These are phyloP conservation scores for Tephrocybe rancida DNA, from an alignment of 768 basidiomycete genomes.

Conservation along the genomic window DNA sequence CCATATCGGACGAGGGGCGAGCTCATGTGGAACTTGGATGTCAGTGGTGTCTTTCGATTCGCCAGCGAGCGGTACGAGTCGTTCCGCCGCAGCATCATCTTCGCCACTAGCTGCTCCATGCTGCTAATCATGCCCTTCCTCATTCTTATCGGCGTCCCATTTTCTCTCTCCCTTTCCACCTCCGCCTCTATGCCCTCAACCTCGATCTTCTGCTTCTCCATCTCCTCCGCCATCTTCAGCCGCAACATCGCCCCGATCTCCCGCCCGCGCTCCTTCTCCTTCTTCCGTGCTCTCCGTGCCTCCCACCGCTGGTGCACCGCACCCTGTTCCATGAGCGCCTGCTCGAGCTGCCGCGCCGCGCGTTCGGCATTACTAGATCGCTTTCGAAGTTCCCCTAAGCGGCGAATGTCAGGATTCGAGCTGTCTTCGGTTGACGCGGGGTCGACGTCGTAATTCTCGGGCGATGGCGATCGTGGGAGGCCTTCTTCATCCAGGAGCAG, in stretches of 20 bases:
- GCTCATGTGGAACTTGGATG: slow-evolving; percentile 7
- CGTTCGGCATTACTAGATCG: slow-evolving; percentile 24
- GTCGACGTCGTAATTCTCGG: slow-evolving; percentile 41
- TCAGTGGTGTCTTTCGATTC: slow-evolving; percentile 17
- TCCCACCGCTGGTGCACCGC: slow-evolving; percentile 38
- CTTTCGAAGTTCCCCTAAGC: slow-evolving; percentile 42
- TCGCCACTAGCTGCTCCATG: slow-evolving; percentile 41
- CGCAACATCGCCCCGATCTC: slow-evolving; percentile 60
- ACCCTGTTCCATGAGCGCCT: slow-evolving; percentile 32
- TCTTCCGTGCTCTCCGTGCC: slow-evolving; percentile 46
- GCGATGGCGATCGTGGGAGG: slow-evolving; percentile 43
- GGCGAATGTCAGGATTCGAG: slow-evolving; percentile 38
- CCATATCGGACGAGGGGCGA: slow-evolving; percentile 9
- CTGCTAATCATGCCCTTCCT: slow-evolving; percentile 21
- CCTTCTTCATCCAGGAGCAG: slow-evolving; percentile 42
- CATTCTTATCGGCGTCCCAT: not conserved
- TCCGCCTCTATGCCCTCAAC: not conserved
- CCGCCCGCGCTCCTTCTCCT: slow-evolving; percentile 54
- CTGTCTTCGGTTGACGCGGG: slow-evolving; percentile 30
- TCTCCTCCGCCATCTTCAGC: slow-evolving; percentile 44
- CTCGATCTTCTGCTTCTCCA: slow-evolving; percentile 1
- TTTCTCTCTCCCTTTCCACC: not conserved
- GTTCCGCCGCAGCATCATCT: slow-evolving; percentile 37
- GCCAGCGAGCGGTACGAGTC: slow-evolving; percentile 20
- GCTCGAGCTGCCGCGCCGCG: slow-evolving; percentile 20